phyloP scores from a whole-genome alignment of 768 basidiomycete genomes.

The Lepiota brunneoincarnata region DNA sequence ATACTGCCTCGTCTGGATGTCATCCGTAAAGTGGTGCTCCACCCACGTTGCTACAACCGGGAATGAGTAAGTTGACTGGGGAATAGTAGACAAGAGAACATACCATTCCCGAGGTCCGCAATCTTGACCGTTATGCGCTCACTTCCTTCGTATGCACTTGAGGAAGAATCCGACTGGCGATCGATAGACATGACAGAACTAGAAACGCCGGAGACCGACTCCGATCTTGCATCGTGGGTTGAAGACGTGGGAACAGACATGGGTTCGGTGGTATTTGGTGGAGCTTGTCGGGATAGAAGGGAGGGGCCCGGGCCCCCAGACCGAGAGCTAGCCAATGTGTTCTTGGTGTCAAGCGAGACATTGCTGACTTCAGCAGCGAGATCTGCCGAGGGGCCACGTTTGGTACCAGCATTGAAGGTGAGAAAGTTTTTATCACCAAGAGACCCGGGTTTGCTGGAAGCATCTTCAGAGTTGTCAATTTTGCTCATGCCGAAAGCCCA shows the following conservation, averaged over 20 bases:
- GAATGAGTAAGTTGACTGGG: background rate
- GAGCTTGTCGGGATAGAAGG: conserved; percentile 70
- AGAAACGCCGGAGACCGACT: conserved; percentile 17
- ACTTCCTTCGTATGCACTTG: conserved; percentile 2
- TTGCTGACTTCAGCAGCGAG: conserved; percentile 37
- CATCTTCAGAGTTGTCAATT: conserved; percentile 54
- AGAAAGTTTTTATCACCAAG: conserved; percentile 5
- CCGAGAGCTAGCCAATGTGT: conserved; percentile 24
- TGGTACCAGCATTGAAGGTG: conserved; percentile 8
- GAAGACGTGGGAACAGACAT: conserved; percentile 21
- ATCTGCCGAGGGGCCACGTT: conserved; percentile 27
- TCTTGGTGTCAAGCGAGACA: conserved; percentile 34
- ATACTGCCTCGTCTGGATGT: conserved; percentile 97
- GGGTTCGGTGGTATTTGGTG: conserved; percentile 26
- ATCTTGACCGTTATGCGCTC: conserved; percentile 94
- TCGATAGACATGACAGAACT: conserved; percentile 34
- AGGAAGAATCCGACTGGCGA: conserved; percentile 27
- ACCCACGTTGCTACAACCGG: conserved; percentile 68
- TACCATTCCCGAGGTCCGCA: conserved; percentile 95
- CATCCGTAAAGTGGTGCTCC: conserved; percentile 97
- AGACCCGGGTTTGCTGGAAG: conserved; percentile 19
- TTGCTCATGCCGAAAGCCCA: conserved; percentile 92
- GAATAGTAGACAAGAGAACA: conserved; percentile 16
- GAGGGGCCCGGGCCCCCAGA: conserved; percentile 53
- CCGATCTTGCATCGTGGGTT: conserved; percentile 10